Evolutionary conservation across 2,329 filamentous ascomycete species (phyloP).

Genomic region (Colletotrichum sp.): DNA sequence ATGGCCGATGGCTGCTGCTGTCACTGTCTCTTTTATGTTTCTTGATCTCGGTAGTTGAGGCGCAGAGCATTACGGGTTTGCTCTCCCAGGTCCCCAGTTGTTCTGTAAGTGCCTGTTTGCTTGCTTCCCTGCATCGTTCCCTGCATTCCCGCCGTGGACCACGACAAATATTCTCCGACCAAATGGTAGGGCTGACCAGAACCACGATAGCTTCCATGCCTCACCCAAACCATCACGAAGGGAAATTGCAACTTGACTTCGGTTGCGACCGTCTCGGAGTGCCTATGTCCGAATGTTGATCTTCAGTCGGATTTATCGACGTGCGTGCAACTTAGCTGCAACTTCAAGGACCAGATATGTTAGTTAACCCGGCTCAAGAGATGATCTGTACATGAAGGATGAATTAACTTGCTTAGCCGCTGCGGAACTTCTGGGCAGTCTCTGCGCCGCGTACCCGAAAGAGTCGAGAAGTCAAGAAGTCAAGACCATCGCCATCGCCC

Average conservation of each 20-base stretch:
- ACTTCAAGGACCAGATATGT: slow-evolving; percentile 21
- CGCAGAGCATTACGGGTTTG: neutral
- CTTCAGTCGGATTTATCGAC: slow-evolving; percentile 17
- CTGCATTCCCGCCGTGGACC: neutral
- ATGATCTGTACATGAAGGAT: neutral
- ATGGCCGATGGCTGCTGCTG: neutral
- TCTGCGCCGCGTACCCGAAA: slow-evolving; percentile 24
- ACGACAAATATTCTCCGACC: neutral
- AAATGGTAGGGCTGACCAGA: slow-evolving; percentile 1
- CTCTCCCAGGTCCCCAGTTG: slow-evolving; percentile 1
- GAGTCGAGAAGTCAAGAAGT: slow-evolving; percentile 23
- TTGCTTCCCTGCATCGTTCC: neutral
- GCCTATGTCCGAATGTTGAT: slow-evolving; percentile 20
- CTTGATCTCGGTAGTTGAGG: neutral
- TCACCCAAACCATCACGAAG: neutral
- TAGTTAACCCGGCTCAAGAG: neutral
- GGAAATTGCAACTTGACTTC: slow-evolving; percentile 21
- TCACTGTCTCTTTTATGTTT: neutral
- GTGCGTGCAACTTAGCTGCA: slow-evolving; percentile 23
- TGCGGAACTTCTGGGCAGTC: neutral
- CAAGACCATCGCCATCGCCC: slow-evolving; percentile 28
- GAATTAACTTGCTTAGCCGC: neutral
- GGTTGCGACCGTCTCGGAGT: slow-evolving; percentile 13
- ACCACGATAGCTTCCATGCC: slow-evolving; percentile 13
- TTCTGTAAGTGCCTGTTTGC: slow-evolving; percentile 3